Evolutionary conservation across 495 filamentous ascomycete genomes (phyloP).

Genomic region (Neurospora pannonica): DNA sequence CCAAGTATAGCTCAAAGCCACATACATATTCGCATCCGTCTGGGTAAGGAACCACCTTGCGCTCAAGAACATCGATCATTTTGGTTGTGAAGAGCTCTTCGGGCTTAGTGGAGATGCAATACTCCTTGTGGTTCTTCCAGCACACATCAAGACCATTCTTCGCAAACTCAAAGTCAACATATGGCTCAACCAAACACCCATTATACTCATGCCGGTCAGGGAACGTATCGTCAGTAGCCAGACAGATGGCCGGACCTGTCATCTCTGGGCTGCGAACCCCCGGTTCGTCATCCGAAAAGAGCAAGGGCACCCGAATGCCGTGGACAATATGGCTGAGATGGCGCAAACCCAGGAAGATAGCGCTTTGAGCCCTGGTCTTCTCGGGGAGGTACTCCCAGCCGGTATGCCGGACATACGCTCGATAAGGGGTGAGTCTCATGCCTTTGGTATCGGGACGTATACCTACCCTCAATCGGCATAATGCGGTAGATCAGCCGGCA

Average conservation of each 20-base stretch:
- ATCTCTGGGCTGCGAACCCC: not conserved
- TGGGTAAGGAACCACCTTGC: constrained; percentile 10
- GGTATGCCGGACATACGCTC: constrained; percentile 2
- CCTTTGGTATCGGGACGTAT: not conserved
- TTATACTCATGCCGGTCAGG: not conserved
- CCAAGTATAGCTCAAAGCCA: constrained; percentile 15
- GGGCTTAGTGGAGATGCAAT: not conserved
- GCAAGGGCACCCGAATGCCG: not conserved
- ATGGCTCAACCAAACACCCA: not conserved
- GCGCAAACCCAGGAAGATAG: constrained; percentile 1
- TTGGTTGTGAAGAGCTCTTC: not conserved
- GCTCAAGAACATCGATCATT: constrained; percentile 10
- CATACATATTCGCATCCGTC: constrained; percentile 9
- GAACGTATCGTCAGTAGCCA: not conserved
- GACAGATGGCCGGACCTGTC: constrained; percentile 3
- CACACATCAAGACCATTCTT: constrained; percentile 3
- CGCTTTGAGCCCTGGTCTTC: not conserved
- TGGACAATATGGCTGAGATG: not conserved
- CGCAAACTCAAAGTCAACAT: not conserved
- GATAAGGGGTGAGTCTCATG: constrained; percentile 1
- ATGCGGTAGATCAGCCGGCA: constrained; percentile 14
- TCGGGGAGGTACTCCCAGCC: constrained; percentile 2
- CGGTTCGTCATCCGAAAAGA: not conserved
- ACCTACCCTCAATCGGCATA: not conserved
- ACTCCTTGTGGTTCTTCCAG: not conserved